Evolutionary conservation across 805 yeast species (phyloP).

Genomic region (Ogataea dorogensis): DNA sequence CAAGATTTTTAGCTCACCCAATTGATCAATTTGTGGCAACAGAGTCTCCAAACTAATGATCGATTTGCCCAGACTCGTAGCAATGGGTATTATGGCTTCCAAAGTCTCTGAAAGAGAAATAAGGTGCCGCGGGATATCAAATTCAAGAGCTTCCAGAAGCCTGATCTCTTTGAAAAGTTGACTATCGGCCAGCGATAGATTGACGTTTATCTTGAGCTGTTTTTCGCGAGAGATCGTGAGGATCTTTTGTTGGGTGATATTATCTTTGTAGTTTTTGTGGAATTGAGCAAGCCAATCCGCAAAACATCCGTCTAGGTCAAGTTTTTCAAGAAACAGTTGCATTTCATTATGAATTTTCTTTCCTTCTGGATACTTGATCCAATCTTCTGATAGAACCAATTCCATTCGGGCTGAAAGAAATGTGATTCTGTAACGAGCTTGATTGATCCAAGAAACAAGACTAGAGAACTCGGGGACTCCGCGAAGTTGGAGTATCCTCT

Average conservation of each 20-base stretch:
- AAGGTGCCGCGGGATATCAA: slow-evolving; percentile 55
- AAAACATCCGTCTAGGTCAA: slow-evolving; percentile 43
- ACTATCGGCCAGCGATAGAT: slow-evolving; percentile 47
- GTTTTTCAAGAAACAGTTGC: slow-evolving; percentile 41
- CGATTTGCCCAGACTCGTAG: slow-evolving; percentile 52
- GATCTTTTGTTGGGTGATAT: slow-evolving; percentile 26
- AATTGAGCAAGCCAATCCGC: slow-evolving; percentile 46
- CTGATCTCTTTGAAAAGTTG: slow-evolving; percentile 53
- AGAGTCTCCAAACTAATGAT: slow-evolving; percentile 38
- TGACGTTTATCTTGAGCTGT: slow-evolving; percentile 40
- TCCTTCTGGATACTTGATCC: slow-evolving; percentile 68
- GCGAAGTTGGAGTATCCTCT: slow-evolving; percentile 36
- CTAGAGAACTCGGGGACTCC: slow-evolving; percentile 50
- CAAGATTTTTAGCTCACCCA: slow-evolving; percentile 43
- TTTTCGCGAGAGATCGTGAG: slow-evolving; percentile 36
- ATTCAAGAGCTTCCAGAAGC: slow-evolving; percentile 48
- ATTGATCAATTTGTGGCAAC: slow-evolving; percentile 19
- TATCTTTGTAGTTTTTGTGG: slow-evolving; percentile 10
- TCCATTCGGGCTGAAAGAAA: slow-evolving; percentile 45
- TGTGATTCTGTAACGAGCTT: slow-evolving; percentile 44
- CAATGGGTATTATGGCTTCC: slow-evolving; percentile 54
- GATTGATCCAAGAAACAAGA: slow-evolving; percentile 51
- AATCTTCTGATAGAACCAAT: slow-evolving; percentile 54
- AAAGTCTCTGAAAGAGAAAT: slow-evolving; percentile 47
- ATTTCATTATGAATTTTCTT: slow-evolving; percentile 54